phyloP scores from a whole-genome alignment of 352 stramenopile species.

The Phytopythium cucurbitacearum region DNA sequence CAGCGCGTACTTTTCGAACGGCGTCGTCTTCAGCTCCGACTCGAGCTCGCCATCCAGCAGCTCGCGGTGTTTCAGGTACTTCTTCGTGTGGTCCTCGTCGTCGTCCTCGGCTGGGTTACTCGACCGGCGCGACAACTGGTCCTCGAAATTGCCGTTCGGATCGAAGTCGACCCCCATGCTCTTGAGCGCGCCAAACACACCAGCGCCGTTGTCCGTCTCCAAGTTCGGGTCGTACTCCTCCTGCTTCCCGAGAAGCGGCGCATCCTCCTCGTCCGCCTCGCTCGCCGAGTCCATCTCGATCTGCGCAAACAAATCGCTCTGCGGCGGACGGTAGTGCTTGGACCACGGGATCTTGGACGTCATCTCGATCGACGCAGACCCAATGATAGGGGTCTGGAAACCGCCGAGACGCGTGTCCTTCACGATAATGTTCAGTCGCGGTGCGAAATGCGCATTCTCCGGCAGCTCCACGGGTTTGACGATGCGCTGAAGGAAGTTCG shows the following conservation, averaged over 20 bases:
- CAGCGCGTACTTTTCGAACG: slow-evolving; percentile 88
- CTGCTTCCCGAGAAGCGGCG: slow-evolving; percentile 34
- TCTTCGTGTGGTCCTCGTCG: slow-evolving; percentile 53
- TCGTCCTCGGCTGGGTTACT: slow-evolving; percentile 50
- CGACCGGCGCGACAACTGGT: slow-evolving; percentile 46
- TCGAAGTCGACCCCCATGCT: slow-evolving; percentile 82
- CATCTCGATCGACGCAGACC: slow-evolving; percentile 83
- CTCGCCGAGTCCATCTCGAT: slow-evolving; percentile 56
- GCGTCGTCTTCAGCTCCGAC: slow-evolving; percentile 71
- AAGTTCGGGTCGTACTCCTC: slow-evolving; percentile 17
- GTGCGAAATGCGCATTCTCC: slow-evolving; percentile 84
- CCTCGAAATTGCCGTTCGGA: slow-evolving; percentile 52
- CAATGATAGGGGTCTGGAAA: slow-evolving; percentile 82
- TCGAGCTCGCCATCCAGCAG: slow-evolving; percentile 69
- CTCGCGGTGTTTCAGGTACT: slow-evolving; percentile 77
- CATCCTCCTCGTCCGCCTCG: slow-evolving; percentile 29
- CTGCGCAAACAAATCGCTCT: slow-evolving; percentile 62
- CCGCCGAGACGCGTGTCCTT: slow-evolving; percentile 87
- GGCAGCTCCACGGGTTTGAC: slow-evolving; percentile 86
- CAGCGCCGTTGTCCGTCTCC: slow-evolving; percentile 71
- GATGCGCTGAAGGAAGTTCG: slow-evolving; percentile 90
- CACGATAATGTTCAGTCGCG: slow-evolving; percentile 87
- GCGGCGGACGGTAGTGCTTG: slow-evolving; percentile 62
- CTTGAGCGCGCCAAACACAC: slow-evolving; percentile 83
- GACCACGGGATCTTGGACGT: slow-evolving; percentile 81